Evolutionary conservation across 768 basidiomycete genomes (phyloP).

Genomic region (Pulveroboletus ravenelii): DNA sequence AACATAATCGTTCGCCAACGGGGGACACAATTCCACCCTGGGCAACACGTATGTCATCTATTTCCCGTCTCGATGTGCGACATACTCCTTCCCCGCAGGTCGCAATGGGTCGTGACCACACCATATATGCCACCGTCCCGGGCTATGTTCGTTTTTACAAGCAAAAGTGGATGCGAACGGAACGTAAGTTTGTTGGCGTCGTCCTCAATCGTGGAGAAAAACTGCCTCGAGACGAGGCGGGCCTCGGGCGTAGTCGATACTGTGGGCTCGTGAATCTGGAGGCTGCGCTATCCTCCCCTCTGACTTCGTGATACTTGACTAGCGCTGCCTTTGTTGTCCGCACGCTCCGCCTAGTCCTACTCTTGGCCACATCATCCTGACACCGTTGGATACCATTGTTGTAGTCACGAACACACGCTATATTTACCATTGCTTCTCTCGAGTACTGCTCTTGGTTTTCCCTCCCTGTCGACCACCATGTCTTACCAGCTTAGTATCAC

Average conservation of each 20-base stretch:
- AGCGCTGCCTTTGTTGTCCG: background rate
- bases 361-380: background rate
- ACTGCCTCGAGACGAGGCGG: conserved; percentile 76
- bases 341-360: background rate
- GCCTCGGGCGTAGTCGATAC: conserved; percentile 75
- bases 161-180: conserved; percentile 64
- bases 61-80: background rate
- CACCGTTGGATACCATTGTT: conserved; percentile 8
- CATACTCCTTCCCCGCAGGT: conserved; percentile 48
- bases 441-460: background rate
- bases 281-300: conserved; percentile 8
- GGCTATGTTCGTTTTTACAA: conserved; percentile 96
- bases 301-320: conserved; percentile 4
- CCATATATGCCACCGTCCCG: conserved; percentile 83
- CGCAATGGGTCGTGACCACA: conserved; percentile 90
- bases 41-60: conserved; percentile 72
- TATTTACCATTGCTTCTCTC: conserved; percentile 10
- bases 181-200: conserved; percentile 80
- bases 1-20: conserved; percentile 96
- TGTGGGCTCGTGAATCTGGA: conserved; percentile 73
- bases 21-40: conserved; percentile 88
- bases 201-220: conserved; percentile 78
- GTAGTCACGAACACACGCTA: conserved; percentile 17
- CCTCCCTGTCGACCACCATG: conserved; percentile 15
- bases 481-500: conserved; percentile 38